phyloP scores from a whole-genome alignment of 2,329 filamentous ascomycete genomes.

The Colletotrichum magnum region DNA sequence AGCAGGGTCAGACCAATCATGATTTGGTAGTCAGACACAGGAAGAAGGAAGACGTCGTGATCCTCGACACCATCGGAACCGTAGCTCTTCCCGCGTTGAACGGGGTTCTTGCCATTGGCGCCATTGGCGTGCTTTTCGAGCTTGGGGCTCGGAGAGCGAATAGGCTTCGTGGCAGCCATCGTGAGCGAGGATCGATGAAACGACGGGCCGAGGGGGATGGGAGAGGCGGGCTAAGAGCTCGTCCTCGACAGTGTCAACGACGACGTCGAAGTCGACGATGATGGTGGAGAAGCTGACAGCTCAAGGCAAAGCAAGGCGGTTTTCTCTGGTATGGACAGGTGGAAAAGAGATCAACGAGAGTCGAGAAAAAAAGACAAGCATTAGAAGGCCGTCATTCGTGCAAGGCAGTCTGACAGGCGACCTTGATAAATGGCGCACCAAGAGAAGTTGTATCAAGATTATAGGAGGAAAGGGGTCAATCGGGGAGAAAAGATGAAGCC shows the following conservation, averaged over 20 bases:
- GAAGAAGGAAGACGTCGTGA: conserved; percentile 92
- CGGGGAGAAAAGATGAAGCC: conserved; percentile 20
- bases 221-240: not conserved
- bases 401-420: conserved; percentile 29
- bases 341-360: conserved; percentile 52
- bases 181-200: not conserved
- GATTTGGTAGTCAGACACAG: conserved; percentile 85
- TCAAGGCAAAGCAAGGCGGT: not conserved
- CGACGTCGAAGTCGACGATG: conserved; percentile 18
- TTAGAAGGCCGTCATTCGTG: conserved; percentile 54
- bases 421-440: conserved; percentile 43
- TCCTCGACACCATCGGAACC: conserved; percentile 85
- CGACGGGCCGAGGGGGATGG: not conserved
- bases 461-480: conserved; percentile 28
- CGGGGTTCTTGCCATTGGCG: conserved; percentile 42
- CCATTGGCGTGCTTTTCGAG: conserved; percentile 46
- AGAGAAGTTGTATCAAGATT: conserved; percentile 20
- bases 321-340: conserved; percentile 16
- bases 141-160: conserved; percentile 35
- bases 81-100: conserved; percentile 68
- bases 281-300: conserved; percentile 4
- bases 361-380: conserved; percentile 57
- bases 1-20: conserved; percentile 81
- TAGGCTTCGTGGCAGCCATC: conserved; percentile 34
- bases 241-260: conserved; percentile 12